These are phyloP conservation scores for Phytophthora cactorum DNA, from an alignment of 352 stramenopile genomes.

Conservation along the genomic window DNA sequence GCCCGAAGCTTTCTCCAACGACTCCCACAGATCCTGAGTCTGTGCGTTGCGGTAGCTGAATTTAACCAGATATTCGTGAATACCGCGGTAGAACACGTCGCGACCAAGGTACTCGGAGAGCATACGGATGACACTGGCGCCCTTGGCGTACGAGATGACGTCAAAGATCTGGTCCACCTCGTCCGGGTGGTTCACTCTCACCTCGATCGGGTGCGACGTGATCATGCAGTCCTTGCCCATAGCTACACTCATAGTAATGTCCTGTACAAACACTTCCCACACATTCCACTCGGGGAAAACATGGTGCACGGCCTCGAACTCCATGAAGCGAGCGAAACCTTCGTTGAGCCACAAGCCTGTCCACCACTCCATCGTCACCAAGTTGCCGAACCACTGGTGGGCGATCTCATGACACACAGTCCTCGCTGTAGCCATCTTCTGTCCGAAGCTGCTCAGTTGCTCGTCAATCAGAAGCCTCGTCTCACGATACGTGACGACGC, in stretches of 20 bases:
- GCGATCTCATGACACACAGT: conserved; percentile 98
- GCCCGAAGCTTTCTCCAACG: conserved; percentile 91
- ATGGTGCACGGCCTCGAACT: conserved; percentile 93
- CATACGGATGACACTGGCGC: conserved; percentile 81
- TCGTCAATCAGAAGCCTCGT: conserved; percentile 90
- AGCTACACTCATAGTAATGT: conserved; percentile 78
- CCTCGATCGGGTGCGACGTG: conserved; percentile 94
- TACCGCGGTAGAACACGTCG: conserved; percentile 82
- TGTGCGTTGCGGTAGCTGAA: conserved; percentile 95
- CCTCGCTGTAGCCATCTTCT: conserved; percentile 87
- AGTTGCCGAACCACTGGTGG: conserved; percentile 97
- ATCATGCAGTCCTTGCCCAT: conserved; percentile 94
- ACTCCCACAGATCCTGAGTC: conserved; percentile 95
- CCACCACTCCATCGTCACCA: conserved; percentile 99
- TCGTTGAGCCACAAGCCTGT: conserved; percentile 98
- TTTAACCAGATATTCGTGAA: conserved; percentile 94
- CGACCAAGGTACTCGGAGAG: conserved; percentile 78
- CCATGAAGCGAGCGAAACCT: conserved; percentile 97
- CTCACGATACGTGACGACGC: conserved; percentile 97
- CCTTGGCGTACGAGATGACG: conserved; percentile 97
- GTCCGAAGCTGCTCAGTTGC: conserved; percentile 67
- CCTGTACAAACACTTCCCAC: conserved; percentile 95
- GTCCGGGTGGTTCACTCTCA: conserved; percentile 93
- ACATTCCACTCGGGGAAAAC: conserved; percentile 96
- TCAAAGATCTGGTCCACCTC: conserved; percentile 99